Evolutionary conservation across 1,284 basidiomycete genomes (phyloP).

Genomic region (Grifola frondosa): DNA sequence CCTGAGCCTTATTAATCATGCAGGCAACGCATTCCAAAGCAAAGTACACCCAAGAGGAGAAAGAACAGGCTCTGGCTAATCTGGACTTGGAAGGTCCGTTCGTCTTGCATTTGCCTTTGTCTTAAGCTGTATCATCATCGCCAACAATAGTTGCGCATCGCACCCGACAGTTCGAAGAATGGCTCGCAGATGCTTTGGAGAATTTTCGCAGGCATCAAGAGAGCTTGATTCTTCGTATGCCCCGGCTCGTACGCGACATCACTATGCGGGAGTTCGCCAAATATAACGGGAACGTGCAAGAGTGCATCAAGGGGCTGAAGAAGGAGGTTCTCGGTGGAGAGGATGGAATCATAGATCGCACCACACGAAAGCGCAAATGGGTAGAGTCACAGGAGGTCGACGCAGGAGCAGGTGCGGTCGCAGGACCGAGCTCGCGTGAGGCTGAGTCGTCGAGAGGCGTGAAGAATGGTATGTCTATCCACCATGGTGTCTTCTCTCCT

Average conservation of each 20-base stretch:
- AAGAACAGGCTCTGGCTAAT: constrained; percentile 70
- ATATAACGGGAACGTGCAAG: constrained; percentile 71
- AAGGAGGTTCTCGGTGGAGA: constrained; percentile 45
- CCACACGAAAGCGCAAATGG: constrained; percentile 73
- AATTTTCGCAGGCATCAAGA: constrained; percentile 72
- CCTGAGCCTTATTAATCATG: too few species aligned
- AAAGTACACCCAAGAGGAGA: constrained; percentile 58
- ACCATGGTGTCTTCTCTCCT: constrained; percentile 3
- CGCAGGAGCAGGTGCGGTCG: constrained; percentile 22
- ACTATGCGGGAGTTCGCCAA: constrained; percentile 77
- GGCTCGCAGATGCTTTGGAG: constrained; percentile 67
- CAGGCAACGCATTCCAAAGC: constrained; percentile 7
- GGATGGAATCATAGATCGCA: constrained; percentile 58
- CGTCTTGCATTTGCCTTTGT: constrained; percentile 4
- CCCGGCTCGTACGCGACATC: constrained; percentile 67
- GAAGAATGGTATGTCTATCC: constrained; percentile 55
- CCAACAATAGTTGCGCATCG: constrained; percentile 59
- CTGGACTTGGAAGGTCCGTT: constrained; percentile 73
- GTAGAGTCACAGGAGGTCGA: constrained; percentile 58
- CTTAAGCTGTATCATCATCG: constrained; percentile 7
- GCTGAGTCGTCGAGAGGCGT: constrained; percentile 45
- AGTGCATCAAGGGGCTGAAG: constrained; percentile 62
- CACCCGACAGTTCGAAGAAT: constrained; percentile 66
- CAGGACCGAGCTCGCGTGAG: constrained; percentile 27
- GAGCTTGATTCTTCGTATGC: constrained; percentile 69